Base-by-base conservation (phyloP, 495 filamentous ascomycete genomes). In the Sabuloglossum arenarium region DNA sequence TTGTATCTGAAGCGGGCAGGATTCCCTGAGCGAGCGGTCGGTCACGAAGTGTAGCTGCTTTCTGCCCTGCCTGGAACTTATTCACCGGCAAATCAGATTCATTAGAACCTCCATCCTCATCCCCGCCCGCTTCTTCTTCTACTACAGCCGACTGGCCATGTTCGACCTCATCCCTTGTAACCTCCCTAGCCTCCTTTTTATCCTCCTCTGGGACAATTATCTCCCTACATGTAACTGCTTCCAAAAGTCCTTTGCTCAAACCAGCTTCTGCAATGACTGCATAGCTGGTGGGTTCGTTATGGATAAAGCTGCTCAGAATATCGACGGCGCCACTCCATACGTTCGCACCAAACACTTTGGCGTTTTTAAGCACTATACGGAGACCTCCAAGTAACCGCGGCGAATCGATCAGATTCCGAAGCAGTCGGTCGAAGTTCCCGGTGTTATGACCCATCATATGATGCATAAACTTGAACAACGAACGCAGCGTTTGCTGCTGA, bases 281-380 rank as follows among this genome's bases (percentile, higher is more conserved):
- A 64, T 96, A 97, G 63, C 93, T 99, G 4, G 93, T 97, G 1
- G 93, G 93, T 62, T 99, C 93, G 64, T 97, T 96, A 67, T 99
- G 93, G 58, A 99, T 94, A 71, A 97, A 97, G 63, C 82, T 90
- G 67, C 85, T 90, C 28, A 97, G 73, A 60, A 97, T 88, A 59
- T 82, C 84, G 56, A 91, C 85, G 19, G 86, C 83, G 63, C 85
- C 84, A 56, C 87, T 93, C 93, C 93, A 99, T 16, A 96, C 86
- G 60, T 85, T 79, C 12, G 88, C 86, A 43, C 93, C 93, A 65
- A 87, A 99, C 16, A 85, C 71, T 14, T 67, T 66, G 27, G 80
- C 80, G 58, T 94, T 84, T 55, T 79, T 75, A 55, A 95, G 84
- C n/a, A 96, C 86, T 34, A 79, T 72, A 32, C 85, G 81, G 29